Evolutionary conservation across 1,284 basidiomycete species (phyloP).

Genomic region (Cerrena zonata): DNA sequence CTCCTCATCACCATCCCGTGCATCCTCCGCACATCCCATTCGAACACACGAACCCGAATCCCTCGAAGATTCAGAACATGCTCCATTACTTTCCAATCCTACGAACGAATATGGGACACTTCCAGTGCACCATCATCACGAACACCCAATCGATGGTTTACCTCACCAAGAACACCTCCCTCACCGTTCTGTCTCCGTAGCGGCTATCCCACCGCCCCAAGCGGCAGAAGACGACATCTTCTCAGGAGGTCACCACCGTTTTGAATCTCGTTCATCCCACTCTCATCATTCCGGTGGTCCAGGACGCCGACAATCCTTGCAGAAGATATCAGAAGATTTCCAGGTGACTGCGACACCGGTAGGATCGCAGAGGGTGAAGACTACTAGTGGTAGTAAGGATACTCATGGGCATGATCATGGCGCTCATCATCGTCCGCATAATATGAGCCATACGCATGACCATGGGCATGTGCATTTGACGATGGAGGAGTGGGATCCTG

Average conservation of each 20-base stretch:
- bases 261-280: constrained; percentile 35
- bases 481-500: constrained; percentile 22
- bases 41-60: not conserved
- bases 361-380: not conserved
- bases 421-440: constrained; percentile 12
- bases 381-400: not conserved
- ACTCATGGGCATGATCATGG: constrained; percentile 12
- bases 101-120: not conserved
- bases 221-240: constrained; percentile 18
- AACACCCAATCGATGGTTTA: not conserved
- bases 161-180: not conserved
- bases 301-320: not conserved
- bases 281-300: constrained; percentile 28
- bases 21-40: not conserved
- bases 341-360: not conserved
- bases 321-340: not conserved
- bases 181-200: not conserved
- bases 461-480: constrained; percentile 23
- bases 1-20: constrained; percentile 29
- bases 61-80: not conserved
- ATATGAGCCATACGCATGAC: not conserved
- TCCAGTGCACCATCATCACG: not conserved
- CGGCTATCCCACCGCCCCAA: not conserved
- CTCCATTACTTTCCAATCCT: constrained; percentile 3
- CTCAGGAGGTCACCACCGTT: constrained; percentile 38